A percentile compares a stretch with the other conserved stretches of the same genome.
phyloP scores from a whole-genome alignment of 1,284 basidiomycete genomes.

The Microbotryum saponariae region DNA sequence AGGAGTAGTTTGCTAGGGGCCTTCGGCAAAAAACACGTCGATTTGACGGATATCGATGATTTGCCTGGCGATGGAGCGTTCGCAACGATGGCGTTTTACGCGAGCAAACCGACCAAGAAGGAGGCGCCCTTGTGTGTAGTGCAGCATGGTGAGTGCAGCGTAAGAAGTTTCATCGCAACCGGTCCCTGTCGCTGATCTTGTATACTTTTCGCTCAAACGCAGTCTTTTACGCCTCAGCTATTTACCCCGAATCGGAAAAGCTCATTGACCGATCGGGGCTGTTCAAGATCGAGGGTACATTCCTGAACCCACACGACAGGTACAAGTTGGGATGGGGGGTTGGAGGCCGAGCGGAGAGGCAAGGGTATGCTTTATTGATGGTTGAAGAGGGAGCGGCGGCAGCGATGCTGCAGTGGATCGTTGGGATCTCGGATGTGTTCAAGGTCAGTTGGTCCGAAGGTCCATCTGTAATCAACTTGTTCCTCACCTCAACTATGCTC shows the following conservation, averaged over 20 bases:
- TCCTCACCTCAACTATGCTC: not conserved
- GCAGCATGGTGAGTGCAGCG: constrained; percentile 12
- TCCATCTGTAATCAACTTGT: not conserved
- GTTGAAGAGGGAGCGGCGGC: constrained; percentile 42
- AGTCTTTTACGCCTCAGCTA: constrained; percentile 57
- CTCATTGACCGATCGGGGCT: constrained; percentile 76
- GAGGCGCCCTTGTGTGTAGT: constrained; percentile 25
- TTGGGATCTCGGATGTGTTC: constrained; percentile 48
- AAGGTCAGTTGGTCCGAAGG: constrained; percentile 20
- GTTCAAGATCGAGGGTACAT: constrained; percentile 63
- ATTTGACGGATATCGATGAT: constrained; percentile 12
- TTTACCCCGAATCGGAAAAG: constrained; percentile 91
- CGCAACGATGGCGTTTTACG: constrained; percentile 54
- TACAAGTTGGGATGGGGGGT: constrained; percentile 48
- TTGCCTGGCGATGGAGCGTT: constrained; percentile 21
- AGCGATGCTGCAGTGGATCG: constrained; percentile 92
- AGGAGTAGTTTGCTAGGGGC: constrained; percentile 23
- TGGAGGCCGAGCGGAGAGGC: constrained; percentile 34
- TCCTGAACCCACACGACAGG: constrained; percentile 27
- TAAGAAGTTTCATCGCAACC: not conserved
- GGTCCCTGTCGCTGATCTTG: not conserved
- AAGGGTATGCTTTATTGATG: constrained; percentile 32
- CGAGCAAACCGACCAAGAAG: constrained; percentile 24
- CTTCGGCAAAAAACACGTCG: constrained; percentile 22
- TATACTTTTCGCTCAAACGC: not conserved